Percentiles rank a stretch among this genome's conserved stretches.
Conservation (phyloP, 352 stramenopile genomes). For the Blastocystis sp. region DNA sequence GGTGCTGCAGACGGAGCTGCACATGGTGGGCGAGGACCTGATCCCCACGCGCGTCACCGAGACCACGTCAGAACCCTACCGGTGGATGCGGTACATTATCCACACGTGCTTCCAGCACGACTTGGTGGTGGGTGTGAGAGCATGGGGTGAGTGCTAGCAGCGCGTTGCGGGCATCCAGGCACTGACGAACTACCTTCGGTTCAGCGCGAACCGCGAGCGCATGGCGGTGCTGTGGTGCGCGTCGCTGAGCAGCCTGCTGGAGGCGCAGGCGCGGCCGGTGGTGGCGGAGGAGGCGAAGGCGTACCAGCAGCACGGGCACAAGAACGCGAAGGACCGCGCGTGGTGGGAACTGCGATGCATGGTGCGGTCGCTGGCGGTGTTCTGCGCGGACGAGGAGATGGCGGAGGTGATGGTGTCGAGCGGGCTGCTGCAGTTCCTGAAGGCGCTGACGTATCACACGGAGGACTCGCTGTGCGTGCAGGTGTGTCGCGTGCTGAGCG, state of each 20-base stretch:
- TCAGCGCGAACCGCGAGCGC: conserved; percentile 18
- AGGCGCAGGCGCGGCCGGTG: conserved; percentile 27
- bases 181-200: conserved; percentile 1
- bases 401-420: conserved; percentile 14
- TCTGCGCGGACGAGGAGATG: conserved; percentile 50
- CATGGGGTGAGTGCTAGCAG: conserved; percentile 12
- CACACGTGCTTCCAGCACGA: conserved; percentile 50
- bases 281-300: conserved; percentile 35
- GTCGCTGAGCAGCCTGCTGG: conserved; percentile 5
- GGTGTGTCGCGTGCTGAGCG: conserved; percentile 7
- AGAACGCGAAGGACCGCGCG: conserved; percentile 11
- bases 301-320: conserved; percentile 34
- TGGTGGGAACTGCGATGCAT: conserved; percentile 48
- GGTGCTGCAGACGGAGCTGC: conserved; percentile 26
- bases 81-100: conserved; percentile 37
- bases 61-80: background rate
- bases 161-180: background rate
- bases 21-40: conserved; percentile 36
- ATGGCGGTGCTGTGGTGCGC: conserved; percentile 3
- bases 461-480: conserved; percentile 50
- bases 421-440: conserved; percentile 33
- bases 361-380: conserved; percentile 7
- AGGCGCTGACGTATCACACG: conserved; percentile 29
- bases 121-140: background rate
- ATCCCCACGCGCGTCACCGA: background rate